Evolutionary conservation across 768 basidiomycete species (phyloP), one percentile per base, ranked within the genome.

Genomic region (Lactarius pseudohatsudake): DNA sequence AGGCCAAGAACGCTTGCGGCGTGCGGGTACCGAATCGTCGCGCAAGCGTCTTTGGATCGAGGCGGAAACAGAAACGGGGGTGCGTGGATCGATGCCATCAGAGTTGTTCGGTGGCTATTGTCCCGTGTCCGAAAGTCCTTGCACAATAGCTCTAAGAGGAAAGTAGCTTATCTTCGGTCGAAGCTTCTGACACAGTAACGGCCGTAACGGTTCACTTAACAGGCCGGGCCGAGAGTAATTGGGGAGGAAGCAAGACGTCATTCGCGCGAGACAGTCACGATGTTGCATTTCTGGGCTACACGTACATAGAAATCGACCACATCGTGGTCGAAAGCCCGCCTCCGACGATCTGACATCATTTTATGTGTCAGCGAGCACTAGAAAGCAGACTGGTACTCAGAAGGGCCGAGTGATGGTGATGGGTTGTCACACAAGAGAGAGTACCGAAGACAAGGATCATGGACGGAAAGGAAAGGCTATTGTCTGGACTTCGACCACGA

Each of bases 201-300:
- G 22, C 50, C 15, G 50, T 13, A 28, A 53, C 4, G 50, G 50
- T 26, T 28, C 50, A 53, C 50, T 53, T 26, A 53, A 53, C 50
- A 28, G 22, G 50, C 6, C 22, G 6, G 22, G 50, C 50, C 26
- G 50, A 36, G 30, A 54, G n/a, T 3, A 34, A 34, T 40, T 30
- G 18, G 64, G 28, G 50, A 45, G 13, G 34, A 26, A 50, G 57
- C 13, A 32, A 47, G 45, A 56, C 40, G 60, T 61, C 60, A 57
- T 45, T 38, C 22, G n/a, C 10, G 55, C 9, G 11, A 40, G 53
- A 59, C 32, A 26, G 28, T 13, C 41, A 20, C 11, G 15, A 36
- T 18, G 41, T 57, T 20, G 57, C 26, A 30, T n/a, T 40, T 41
- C 40, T 38, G 50, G 26, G 26, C 30, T n/a, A 59, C 45, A 38